Conservation (phyloP, 225 moss, liverwort and hornwort species). For the Straminergon stramineum region DNA sequence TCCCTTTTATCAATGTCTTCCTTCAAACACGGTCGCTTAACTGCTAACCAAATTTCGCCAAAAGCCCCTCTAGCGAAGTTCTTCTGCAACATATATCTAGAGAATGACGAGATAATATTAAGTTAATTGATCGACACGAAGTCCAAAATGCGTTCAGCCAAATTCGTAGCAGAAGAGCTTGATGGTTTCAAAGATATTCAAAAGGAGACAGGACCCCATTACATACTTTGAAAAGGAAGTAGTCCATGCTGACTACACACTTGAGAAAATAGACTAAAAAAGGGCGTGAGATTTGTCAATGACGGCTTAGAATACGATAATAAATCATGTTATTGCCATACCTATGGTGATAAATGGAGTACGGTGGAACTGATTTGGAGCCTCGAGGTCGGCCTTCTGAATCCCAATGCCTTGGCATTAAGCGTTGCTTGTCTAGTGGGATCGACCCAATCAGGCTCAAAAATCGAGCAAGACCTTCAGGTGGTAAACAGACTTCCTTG, state of each 20-base stretch:
- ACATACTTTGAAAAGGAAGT: not conserved
- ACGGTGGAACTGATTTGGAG: constrained; percentile 41
- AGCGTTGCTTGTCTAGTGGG: constrained; percentile 54
- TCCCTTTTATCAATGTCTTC: constrained; percentile 9
- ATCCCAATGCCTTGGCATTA: constrained; percentile 51
- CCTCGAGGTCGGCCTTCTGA: constrained; percentile 17
- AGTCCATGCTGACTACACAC: not conserved
- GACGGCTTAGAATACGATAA: not conserved
- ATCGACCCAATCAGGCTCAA: constrained; percentile 63
- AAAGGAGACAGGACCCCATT: not conserved
- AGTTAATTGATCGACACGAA: not conserved
- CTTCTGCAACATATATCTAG: constrained; percentile 74
- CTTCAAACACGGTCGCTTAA: constrained; percentile 45
- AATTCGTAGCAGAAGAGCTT: not conserved
- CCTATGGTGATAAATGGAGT: constrained; percentile 66
- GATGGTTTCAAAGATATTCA: not conserved
- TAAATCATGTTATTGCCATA: not conserved
- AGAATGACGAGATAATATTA: not conserved
- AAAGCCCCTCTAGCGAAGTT: constrained; percentile 78
- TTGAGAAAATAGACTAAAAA: not conserved
- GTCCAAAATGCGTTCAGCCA: not conserved
- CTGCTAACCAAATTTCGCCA: constrained; percentile 80
- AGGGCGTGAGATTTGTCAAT: not conserved
- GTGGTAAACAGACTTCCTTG: constrained; percentile 65
- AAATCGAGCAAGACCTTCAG: constrained; percentile 64